phyloP scores from a whole-genome alignment of 331 rosid genomes.

The Acacia pycnantha region DNA sequence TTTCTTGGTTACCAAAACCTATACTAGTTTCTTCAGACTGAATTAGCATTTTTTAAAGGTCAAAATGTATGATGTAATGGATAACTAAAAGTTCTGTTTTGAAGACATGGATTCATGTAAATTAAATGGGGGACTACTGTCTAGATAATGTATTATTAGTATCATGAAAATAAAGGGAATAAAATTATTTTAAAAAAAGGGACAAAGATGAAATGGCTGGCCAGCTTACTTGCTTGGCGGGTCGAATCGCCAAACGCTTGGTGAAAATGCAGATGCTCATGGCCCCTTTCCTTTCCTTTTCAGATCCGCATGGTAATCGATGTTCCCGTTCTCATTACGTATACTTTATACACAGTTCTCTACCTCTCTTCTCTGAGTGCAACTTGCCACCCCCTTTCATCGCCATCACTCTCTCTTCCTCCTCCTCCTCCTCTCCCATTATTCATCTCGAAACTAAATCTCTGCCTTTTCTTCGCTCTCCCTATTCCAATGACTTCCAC shows the following conservation, averaged over 20 bases:
- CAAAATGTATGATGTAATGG: not conserved
- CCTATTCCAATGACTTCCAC: constrained; percentile 51
- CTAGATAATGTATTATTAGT: not conserved
- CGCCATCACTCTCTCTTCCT: not conserved
- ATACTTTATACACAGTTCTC: not conserved
- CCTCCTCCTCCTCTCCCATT: not conserved
- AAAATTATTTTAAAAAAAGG: no score
- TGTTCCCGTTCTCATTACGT: constrained; percentile 14
- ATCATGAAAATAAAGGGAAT: no score
- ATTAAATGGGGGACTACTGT: not conserved
- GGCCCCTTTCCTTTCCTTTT: not conserved
- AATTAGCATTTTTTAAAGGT: no score
- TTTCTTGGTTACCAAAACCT: no score
- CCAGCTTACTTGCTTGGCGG: not conserved
- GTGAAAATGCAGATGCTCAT: not conserved
- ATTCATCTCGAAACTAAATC: not conserved
- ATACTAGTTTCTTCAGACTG: no score
- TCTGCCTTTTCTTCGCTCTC: not conserved
- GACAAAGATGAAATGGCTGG: not conserved
- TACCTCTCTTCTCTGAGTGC: not conserved
- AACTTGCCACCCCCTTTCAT: not conserved
- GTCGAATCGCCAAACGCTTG: not conserved
- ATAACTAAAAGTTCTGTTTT: not conserved
- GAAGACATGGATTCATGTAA: not conserved
- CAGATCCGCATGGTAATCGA: constrained; percentile 20